phyloP scores from a whole-genome alignment of 2,329 filamentous ascomycete species.

The Venturiaceae sp. region DNA sequence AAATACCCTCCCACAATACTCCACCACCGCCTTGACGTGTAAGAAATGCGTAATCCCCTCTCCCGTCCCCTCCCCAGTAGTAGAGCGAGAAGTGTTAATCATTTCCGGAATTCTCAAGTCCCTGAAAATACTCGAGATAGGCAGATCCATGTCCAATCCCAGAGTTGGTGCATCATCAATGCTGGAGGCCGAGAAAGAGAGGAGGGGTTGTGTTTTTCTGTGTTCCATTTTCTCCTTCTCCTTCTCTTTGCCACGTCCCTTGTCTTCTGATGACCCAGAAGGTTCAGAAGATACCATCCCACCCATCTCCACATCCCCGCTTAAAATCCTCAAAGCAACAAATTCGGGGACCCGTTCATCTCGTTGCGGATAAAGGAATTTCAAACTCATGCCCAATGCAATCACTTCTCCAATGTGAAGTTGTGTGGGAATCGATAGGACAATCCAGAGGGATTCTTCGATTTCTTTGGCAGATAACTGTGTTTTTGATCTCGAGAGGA shows the following conservation, averaged over 20 bases:
- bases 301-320: no score
- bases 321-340: no score
- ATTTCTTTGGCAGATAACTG: not conserved
- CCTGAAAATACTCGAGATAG: not conserved
- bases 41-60: not conserved
- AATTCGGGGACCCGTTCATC: no score
- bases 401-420: not conserved
- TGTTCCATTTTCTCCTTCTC: no score
- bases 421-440: not conserved
- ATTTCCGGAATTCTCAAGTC: not conserved
- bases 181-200: not conserved
- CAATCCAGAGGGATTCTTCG: not conserved
- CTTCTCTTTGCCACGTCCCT: no score
- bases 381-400: not conserved
- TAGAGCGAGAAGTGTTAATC: not conserved
- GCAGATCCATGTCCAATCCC: not conserved
- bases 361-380: not conserved
- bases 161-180: not conserved
- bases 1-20: not conserved
- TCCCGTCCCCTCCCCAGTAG: not conserved
- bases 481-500: not conserved
- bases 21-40: not conserved
- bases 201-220: not conserved
- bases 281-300: no score
- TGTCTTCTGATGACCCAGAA: no score